Conservation (phyloP, 2,329 filamentous ascomycete species). For the Aspergillus fumigatiaffinis region DNA sequence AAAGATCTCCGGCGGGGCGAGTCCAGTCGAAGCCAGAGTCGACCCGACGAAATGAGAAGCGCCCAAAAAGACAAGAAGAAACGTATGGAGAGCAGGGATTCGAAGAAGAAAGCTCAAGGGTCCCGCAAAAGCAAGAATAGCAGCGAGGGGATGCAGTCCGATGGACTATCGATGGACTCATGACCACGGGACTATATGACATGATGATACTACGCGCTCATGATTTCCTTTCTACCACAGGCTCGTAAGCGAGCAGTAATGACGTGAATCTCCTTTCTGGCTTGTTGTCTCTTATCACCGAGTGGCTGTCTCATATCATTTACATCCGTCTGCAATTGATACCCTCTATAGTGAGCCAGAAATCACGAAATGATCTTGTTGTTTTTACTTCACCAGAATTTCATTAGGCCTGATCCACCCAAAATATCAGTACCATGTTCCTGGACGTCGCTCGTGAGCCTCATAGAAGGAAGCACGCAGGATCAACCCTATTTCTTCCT, state of each 20-base stretch:
- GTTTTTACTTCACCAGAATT: not conserved
- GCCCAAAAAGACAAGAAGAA: slow-evolving; percentile 25
- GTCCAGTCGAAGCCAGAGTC: slow-evolving; percentile 27
- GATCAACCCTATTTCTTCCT: not conserved
- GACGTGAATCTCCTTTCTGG: not conserved
- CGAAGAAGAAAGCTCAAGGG: slow-evolving; percentile 15
- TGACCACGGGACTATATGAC: not conserved
- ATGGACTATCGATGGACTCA: not conserved
- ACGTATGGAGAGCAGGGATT: slow-evolving; percentile 22
- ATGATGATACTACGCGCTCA: not conserved
- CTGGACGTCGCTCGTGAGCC: not conserved
- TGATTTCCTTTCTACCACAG: not conserved
- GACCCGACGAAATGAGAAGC: slow-evolving; percentile 22
- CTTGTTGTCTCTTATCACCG: not conserved
- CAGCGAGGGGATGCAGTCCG: slow-evolving; percentile 12
- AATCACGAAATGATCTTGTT: not conserved
- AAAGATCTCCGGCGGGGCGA: slow-evolving; percentile 54
- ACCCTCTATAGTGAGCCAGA: slow-evolving; percentile 1
- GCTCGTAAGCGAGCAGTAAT: not conserved
- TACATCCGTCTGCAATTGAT: slow-evolving; percentile 8
- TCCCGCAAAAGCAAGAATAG: slow-evolving; percentile 18
- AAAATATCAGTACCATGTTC: not conserved
- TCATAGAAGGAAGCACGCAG: not conserved
- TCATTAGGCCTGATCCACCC: not conserved
- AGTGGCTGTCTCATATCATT: slow-evolving; percentile 13